Evolutionary conservation across 257 asterid genomes (phyloP).

Genomic region (Linderniella brevidens): DNA sequence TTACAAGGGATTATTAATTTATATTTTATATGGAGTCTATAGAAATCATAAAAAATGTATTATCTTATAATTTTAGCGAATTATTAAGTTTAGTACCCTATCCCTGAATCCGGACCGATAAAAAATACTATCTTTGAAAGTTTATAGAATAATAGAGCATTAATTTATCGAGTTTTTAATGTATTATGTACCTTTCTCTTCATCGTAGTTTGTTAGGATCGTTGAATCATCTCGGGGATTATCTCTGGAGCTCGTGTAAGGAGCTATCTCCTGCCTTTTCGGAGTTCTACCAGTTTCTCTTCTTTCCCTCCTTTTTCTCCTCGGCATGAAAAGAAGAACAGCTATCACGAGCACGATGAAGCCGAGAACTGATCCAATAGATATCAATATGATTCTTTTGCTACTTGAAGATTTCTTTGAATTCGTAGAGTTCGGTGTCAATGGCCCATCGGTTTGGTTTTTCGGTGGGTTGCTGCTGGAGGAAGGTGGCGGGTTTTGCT

Average conservation of each 20-base stretch:
- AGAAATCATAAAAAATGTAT: too few relatives aligned
- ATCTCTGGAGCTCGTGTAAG: conserved; percentile 43
- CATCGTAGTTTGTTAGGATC: conserved; percentile 33
- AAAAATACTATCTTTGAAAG: too few relatives aligned
- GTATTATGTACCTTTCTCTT: conserved; percentile 43
- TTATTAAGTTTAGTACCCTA: too few relatives aligned
- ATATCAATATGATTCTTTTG: conserved; percentile 67
- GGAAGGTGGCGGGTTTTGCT: conserved; percentile 1
- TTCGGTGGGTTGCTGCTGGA: conserved; percentile 45
- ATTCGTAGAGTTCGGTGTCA: conserved; percentile 33
- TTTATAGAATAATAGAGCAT: too few relatives aligned
- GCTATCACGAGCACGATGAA: conserved; percentile 52
- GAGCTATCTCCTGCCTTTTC: conserved; percentile 67
- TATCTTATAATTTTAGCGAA: too few relatives aligned
- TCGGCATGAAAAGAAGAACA: conserved; percentile 50
- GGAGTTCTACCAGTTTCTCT: conserved; percentile 36
- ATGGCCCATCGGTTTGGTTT: conserved; percentile 55
- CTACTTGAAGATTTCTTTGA: conserved; percentile 26
- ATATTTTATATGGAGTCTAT: too few relatives aligned
- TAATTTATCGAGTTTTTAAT: too few relatives aligned
- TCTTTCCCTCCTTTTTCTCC: conserved; percentile 34
- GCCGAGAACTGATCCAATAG: conserved; percentile 48
- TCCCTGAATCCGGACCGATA: too few relatives aligned
- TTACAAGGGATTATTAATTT: too few relatives aligned
- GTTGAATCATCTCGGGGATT: conserved; percentile 37